Conservation (phyloP, 2,329 filamentous ascomycete species). For the Phialophora verrucosa region DNA sequence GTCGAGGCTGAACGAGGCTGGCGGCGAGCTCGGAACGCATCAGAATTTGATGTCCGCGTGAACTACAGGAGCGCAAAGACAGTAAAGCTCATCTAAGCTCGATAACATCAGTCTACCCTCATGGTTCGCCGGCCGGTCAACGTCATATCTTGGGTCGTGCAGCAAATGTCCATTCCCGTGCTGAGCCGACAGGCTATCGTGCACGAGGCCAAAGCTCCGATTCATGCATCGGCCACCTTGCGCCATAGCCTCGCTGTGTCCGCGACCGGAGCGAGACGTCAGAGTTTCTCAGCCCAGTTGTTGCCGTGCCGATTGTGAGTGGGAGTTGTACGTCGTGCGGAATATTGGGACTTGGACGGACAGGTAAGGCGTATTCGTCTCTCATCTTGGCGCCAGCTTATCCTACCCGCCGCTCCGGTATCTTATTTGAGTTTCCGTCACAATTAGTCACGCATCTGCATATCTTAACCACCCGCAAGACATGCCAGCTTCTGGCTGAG, state of each 20-base stretch:
- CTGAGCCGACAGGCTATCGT: neutral
- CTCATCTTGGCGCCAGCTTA: neutral
- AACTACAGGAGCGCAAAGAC: no score
- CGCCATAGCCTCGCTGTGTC: no score
- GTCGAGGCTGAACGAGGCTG: no score
- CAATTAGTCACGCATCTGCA: conserved; percentile 1
- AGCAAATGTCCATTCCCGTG: neutral
- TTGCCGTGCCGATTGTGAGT: neutral
- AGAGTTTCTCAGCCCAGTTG: neutral
- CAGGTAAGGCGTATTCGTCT: neutral
- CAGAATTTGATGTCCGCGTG: no score
- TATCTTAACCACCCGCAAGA: neutral
- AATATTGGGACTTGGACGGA: no score
- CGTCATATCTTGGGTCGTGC: no score
- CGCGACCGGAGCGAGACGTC: neutral
- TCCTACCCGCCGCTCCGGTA: neutral
- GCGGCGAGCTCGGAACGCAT: no score
- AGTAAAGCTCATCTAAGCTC: no score
- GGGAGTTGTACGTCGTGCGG: no score
- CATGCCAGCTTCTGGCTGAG: neutral
- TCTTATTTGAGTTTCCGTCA: neutral
- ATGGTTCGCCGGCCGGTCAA: no score
- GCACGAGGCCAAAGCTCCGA: neutral
- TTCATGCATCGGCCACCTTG: neutral
- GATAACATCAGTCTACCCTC: no score